These are phyloP conservation scores for Plantago lanceolata DNA, from an alignment of 305 asterid genomes.

Conservation along the genomic window DNA sequence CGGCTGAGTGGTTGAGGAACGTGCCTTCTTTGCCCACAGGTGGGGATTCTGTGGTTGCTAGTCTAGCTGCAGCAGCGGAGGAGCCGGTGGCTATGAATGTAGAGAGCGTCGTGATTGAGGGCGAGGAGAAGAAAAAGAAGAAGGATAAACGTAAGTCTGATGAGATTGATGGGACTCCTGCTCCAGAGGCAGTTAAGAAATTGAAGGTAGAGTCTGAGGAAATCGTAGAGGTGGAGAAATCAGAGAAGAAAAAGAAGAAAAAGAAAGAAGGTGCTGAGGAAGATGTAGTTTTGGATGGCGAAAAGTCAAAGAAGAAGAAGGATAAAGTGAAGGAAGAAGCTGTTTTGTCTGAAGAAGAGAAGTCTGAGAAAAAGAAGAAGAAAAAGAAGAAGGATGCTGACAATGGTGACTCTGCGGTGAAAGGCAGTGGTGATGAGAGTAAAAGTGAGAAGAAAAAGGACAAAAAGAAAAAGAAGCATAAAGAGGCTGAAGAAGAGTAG, in stretches of 20 bases:
- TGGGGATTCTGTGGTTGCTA: slow-evolving; percentile 66
- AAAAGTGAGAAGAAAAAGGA: slow-evolving; percentile 29
- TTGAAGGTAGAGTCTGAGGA: slow-evolving; percentile 44
- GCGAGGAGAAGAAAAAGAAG: slow-evolving; percentile 57
- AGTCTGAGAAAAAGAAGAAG: slow-evolving; percentile 60
- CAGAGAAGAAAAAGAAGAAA: slow-evolving; percentile 67
- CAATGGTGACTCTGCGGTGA: slow-evolving; percentile 36
- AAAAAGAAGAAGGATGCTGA: slow-evolving; percentile 47
- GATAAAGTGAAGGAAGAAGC: slow-evolving; percentile 31
- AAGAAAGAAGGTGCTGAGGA: slow-evolving; percentile 44
- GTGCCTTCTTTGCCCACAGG: slow-evolving; percentile 70
- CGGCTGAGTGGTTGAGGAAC: slow-evolving; percentile 82
- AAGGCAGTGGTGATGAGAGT: slow-evolving; percentile 31
- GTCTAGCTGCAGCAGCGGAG: slow-evolving; percentile 59
- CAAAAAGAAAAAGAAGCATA: slow-evolving; percentile 29
- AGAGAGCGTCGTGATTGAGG: slow-evolving; percentile 41
- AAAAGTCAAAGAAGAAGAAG: slow-evolving; percentile 49
- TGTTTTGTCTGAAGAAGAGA: slow-evolving; percentile 41
- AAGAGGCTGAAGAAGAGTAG: slow-evolving; percentile 22
- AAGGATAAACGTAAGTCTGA: slow-evolving; percentile 60
- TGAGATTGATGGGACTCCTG: slow-evolving; percentile 47
- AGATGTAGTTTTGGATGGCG: slow-evolving; percentile 28
- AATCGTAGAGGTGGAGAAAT: slow-evolving; percentile 33
- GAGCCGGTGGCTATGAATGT: slow-evolving; percentile 26
- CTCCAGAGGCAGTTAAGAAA: slow-evolving; percentile 51